Base-by-base conservation (phyloP, 1,284 basidiomycete species). In the Boletellus deceptivus region DNA sequence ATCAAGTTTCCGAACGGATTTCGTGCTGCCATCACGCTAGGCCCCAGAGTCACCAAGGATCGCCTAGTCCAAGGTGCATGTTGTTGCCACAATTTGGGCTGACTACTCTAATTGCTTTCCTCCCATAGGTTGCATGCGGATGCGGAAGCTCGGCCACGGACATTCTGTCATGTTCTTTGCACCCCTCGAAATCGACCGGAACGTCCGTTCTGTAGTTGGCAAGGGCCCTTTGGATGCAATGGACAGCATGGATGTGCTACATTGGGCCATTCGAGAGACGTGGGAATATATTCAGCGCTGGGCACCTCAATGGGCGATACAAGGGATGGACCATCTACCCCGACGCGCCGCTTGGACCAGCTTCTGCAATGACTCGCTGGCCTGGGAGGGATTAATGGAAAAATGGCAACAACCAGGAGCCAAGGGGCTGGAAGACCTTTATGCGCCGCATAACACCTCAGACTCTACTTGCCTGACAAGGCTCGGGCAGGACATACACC, bases 11-110 rank as follows among this genome's bases (percentile, higher is more conserved):
- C 80, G 0, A 43, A 16, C 0, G 53, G 67, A 25, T 70, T 67
- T 34, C 70, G 75, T 8, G 79, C 80, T 5, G 74, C 72, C 2
- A 77, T 81, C 6, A 81, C 78, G 3, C 58, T 80, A 2, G 79
- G 79, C 0, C 74, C 74, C 1, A 78, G 75, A 43, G 63, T 80
- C 7, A 77, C 75, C 0, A 81, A 81, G 49, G 80, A 82, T 59
- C 66, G 73, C 45, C 54, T 82, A 5, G 63, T 74, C 4, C 79
- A 81, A 70, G 79, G 79, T 77, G 53, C 20, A 4, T 53, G 68
- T 3, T 13, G 7, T 14, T 31, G 4, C 11, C 13, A 13, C 29
- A 31, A 11, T 11, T 3, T 31, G 3, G 5, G 1, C 10, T 31
- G 2, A 8, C 13, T 31, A 2, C 29, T 31, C 29, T 31, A 3